Evolutionary conservation across 2,329 filamentous ascomycete species (phyloP).

Genomic region (Sphaerulina musiva): DNA sequence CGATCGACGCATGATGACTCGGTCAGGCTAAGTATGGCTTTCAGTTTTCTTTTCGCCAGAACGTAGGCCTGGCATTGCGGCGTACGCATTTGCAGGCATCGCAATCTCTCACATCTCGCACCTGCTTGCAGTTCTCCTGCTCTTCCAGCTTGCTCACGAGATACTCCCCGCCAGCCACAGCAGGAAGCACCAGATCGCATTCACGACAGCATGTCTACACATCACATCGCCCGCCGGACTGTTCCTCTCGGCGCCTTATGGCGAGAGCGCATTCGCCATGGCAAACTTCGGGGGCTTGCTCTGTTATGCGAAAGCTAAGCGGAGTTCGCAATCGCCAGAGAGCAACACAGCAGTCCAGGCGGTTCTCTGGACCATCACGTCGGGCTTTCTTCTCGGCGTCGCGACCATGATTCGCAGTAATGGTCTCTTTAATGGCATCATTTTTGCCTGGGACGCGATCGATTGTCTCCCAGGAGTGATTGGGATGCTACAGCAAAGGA

Average conservation of each 20-base stretch:
- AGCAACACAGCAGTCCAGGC: conserved; percentile 23
- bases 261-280: conserved; percentile 71
- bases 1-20: not conserved
- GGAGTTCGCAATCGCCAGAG: not conserved
- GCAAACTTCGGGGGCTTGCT: conserved; percentile 69
- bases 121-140: conserved; percentile 63
- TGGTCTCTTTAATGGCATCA: conserved; percentile 71
- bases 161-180: conserved; percentile 43
- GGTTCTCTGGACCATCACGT: conserved; percentile 26
- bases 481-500: conserved; percentile 29
- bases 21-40: conserved; percentile 28
- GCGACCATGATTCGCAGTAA: conserved; percentile 76
- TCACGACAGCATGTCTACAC: conserved; percentile 67
- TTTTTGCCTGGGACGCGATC: conserved; percentile 61
- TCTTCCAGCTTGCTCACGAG: conserved; percentile 60
- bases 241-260: conserved; percentile 81
- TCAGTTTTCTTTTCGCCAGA: conserved; percentile 1
- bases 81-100: conserved; percentile 53
- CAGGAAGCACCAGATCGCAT: conserved; percentile 47
- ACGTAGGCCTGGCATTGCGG: conserved; percentile 20
- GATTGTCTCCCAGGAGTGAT: conserved; percentile 39
- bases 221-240: conserved; percentile 80
- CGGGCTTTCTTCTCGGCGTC: conserved; percentile 53
- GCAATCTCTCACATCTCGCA: conserved; percentile 67
- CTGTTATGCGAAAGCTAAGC: conserved; percentile 52